These are phyloP conservation scores for Vitis hybrid DNA, from an alignment of 177 flowering plant genomes.

Conservation along the genomic window DNA sequence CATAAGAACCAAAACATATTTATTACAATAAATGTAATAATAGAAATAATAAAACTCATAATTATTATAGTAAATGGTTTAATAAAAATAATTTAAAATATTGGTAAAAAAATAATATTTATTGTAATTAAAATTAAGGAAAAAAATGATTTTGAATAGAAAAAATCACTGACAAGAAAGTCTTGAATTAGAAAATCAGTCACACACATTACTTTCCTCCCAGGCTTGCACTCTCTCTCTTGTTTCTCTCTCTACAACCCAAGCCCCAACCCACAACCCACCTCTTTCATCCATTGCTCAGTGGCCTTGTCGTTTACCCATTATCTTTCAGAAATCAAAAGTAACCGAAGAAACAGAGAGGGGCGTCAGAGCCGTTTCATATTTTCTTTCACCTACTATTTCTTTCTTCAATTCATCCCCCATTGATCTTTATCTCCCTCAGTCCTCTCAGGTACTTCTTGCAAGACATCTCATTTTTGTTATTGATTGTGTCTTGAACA, in stretches of 20 bases:
- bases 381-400: not conserved
- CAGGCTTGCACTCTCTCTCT: constrained; percentile 1
- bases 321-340: not conserved
- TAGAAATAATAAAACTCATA: too few relatives aligned
- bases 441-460: constrained; percentile 18
- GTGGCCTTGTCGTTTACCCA: constrained; percentile 6
- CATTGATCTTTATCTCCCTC: not conserved
- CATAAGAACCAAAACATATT: too few relatives aligned
- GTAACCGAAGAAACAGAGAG: constrained; percentile 2
- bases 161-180: too few relatives aligned
- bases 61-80: too few relatives aligned
- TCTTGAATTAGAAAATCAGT: too few relatives aligned
- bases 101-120: too few relatives aligned
- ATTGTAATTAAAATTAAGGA: too few relatives aligned
- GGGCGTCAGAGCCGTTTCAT: not conserved
- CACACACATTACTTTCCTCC: not conserved
- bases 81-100: too few relatives aligned
- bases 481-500: not conserved
- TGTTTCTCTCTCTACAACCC: not conserved
- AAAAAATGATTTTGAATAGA: too few relatives aligned
- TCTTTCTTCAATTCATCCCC: not conserved
- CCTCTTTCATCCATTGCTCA: constrained; percentile 7
- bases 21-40: too few relatives aligned
- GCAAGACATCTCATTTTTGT: not conserved
- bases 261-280: not conserved